Conservation (phyloP, 371 early-diverging fungal species). For the Syncephalastrum contaminatum region DNA sequence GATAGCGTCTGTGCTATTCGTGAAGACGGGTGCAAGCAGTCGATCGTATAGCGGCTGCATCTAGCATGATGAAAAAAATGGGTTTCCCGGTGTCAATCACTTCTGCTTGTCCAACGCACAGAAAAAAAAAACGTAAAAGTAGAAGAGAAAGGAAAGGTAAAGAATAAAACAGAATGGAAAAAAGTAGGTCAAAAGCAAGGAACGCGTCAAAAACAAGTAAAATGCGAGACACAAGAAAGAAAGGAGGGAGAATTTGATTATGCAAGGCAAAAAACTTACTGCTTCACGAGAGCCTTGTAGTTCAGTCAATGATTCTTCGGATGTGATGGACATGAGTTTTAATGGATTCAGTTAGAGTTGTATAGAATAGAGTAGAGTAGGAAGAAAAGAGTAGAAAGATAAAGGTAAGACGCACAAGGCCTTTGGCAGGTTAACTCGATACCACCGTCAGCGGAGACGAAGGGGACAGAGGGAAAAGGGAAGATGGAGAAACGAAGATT, state of each 20-base stretch:
- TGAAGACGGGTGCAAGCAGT: slow-evolving; percentile 30
- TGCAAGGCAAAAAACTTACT: no score
- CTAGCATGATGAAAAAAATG: slow-evolving; percentile 9
- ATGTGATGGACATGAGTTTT: background rate
- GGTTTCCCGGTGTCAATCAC: background rate
- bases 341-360: slow-evolving; percentile 7
- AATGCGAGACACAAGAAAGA: background rate
- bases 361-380: no score
- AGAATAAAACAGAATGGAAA: background rate
- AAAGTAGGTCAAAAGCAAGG: background rate
- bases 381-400: no score
- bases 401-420: no score
- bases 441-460: no score
- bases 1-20: slow-evolving; percentile 35
- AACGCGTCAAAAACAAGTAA: slow-evolving; percentile 5
- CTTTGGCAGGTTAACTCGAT: no score
- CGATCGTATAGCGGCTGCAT: slow-evolving; percentile 43
- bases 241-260: background rate
- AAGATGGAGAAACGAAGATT: no score
- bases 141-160: background rate
- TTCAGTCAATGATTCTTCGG: no score
- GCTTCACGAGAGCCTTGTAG: no score
- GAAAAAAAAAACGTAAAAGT: slow-evolving; percentile 1
- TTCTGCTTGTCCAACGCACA: background rate
- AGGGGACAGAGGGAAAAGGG: no score